Percentiles rank a stretch among this genome's conserved stretches.
Conservation (phyloP, 108 stramenopile genomes). For the Craspedostauros australis region DNA sequence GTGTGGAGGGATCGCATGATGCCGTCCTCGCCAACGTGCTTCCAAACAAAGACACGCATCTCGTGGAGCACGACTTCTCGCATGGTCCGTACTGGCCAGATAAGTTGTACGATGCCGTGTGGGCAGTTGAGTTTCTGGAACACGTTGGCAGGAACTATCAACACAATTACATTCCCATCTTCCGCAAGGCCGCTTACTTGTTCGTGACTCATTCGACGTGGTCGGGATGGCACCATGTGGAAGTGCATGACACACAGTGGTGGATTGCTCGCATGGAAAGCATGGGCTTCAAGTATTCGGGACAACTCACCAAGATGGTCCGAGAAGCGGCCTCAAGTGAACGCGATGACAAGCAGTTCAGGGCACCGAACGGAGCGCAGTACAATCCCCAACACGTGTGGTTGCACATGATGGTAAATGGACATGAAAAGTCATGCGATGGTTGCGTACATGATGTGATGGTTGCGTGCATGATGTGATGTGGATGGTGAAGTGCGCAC, state of each 20-base stretch:
- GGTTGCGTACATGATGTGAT: no score
- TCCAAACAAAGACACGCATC: conserved; percentile 35
- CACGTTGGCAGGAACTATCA: conserved; percentile 60
- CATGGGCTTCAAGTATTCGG: conserved; percentile 52
- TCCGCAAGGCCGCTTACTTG: conserved; percentile 74
- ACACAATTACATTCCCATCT: conserved; percentile 65
- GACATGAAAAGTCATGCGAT: no score
- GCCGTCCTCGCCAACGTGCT: conserved; percentile 50
- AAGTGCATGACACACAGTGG: conserved; percentile 52
- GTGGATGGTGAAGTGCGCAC: no score
- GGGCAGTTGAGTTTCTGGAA: conserved; percentile 71
- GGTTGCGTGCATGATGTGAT: no score
- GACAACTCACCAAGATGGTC: conserved; percentile 27
- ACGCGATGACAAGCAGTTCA: not conserved
- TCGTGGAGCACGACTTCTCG: conserved; percentile 60
- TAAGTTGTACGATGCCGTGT: conserved; percentile 71
- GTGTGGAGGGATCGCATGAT: conserved; percentile 80
- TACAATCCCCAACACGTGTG: conserved; percentile 46
- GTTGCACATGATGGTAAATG: conserved; percentile 25
- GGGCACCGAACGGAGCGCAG: conserved; percentile 5
- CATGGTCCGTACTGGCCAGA: conserved; percentile 86
- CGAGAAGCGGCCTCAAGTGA: conserved; percentile 25
- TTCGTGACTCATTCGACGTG: conserved; percentile 60
- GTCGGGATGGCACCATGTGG: conserved; percentile 80
- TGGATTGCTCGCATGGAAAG: conserved; percentile 58